Base-by-base conservation (phyloP, 2,329 filamentous ascomycete species). In the Aspergillus fischeri region DNA sequence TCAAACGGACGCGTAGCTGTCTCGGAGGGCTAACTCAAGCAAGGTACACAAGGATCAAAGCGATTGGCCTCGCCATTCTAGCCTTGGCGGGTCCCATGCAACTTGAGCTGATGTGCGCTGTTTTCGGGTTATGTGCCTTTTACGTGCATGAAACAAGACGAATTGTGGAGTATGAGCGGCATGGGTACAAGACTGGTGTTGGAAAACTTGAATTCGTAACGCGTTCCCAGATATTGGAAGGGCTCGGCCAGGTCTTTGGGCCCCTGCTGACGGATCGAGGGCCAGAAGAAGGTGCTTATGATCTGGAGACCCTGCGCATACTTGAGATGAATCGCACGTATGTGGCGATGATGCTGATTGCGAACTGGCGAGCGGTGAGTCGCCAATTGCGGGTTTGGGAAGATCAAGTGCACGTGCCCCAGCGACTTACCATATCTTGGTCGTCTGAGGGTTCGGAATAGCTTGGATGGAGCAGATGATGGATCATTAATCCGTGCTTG, bases 81-180 rank as follows among this genome's bases (percentile, higher is more conserved):
- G 72, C 72, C 6, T 58, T 75, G 53, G 71, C 73, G 10, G 69
- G 62, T 47, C 67, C 74, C 38, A 71, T 75, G 67, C 73, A 76
- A 54, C 63, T 75, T 44, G 72, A 74, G 27, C 65, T 77, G 24
- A 72, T 77, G 55, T 77, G 74, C 54, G 70, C 70, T 1, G 68
- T 76, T 1, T 75, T 77, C 55, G 75, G 74, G 6, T 60, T 77
- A 11, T 68, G 74, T 48, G 60, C 67, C 17, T 58, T 69, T 10
- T 60, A 75, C 28, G 56, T 71, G 10, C 65, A 72, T 51, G 67
- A 71, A 54, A 66, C 64, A 3, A 61, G 64, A 20, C 63, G 64
- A 17, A 28, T 57, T 52, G 52, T 57, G 14, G 60, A 66, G 48
- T 57, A 62, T 25, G 62, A 67, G 44, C 48, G 55, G 42, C 59